These are phyloP conservation scores for Tulasnella sp. DNA, from an alignment of 768 basidiomycete genomes.

Conservation along the genomic window DNA sequence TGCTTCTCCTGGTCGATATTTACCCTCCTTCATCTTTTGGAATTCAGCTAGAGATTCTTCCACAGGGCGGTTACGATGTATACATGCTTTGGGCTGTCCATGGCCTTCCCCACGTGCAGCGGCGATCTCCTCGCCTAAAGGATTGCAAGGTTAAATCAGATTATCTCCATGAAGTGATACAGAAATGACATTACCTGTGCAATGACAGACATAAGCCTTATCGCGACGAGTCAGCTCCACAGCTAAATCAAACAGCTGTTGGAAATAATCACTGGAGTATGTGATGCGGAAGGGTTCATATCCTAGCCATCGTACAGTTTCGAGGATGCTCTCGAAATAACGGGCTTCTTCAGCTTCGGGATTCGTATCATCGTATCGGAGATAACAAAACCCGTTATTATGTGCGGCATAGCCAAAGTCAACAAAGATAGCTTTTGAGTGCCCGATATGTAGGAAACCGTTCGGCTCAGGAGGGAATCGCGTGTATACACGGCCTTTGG, in stretches of 20 bases:
- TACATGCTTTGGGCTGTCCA: slow-evolving; percentile 67
- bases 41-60: slow-evolving; percentile 81
- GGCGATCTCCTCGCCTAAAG: slow-evolving; percentile 76
- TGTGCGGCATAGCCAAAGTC: slow-evolving; percentile 98
- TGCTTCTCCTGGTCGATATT: slow-evolving; percentile 83
- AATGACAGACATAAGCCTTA: slow-evolving; percentile 92
- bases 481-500: slow-evolving; percentile 76
- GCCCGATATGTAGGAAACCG: slow-evolving; percentile 88
- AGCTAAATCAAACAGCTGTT: slow-evolving; percentile 72
- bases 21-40: slow-evolving; percentile 80
- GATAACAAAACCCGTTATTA: slow-evolving; percentile 81
- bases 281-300: slow-evolving; percentile 99
- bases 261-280: slow-evolving; percentile 96
- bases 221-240: slow-evolving; percentile 78
- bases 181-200: slow-evolving; percentile 64
- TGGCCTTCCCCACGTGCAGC: slow-evolving; percentile 75
- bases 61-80: slow-evolving; percentile 77
- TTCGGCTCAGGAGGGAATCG: slow-evolving; percentile 99
- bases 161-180: neutral
- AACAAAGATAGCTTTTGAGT: slow-evolving; percentile 96
- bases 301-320: slow-evolving; percentile 91
- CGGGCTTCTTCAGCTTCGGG: slow-evolving; percentile 93
- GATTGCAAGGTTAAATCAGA: neutral
- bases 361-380: slow-evolving; percentile 97
- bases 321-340: slow-evolving; percentile 94